Evolutionary conservation across 2,329 filamentous ascomycete genomes (phyloP).

Genomic region (Trichoderma pleuroti): DNA sequence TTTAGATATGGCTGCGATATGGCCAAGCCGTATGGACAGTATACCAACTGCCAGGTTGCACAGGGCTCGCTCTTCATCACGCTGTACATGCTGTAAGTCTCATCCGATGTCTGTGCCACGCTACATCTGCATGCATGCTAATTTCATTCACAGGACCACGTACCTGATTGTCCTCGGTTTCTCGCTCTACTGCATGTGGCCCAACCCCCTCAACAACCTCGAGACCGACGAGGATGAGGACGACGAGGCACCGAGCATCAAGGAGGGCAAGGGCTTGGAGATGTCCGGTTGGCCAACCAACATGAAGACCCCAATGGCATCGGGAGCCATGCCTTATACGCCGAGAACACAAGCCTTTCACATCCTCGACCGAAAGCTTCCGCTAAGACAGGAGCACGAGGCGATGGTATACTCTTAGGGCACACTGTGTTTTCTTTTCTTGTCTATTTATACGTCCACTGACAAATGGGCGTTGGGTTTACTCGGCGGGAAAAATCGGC

Average conservation of each 20-base stretch:
- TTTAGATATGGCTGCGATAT: constrained; percentile 66
- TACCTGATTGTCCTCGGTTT: constrained; percentile 59
- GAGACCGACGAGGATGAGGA: constrained; percentile 41
- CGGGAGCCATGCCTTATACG: constrained; percentile 49
- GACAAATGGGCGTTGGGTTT: background rate
- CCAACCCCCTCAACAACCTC: constrained; percentile 52
- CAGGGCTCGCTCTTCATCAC: constrained; percentile 64
- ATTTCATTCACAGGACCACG: constrained; percentile 33
- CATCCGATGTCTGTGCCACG: background rate
- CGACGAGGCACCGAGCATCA: constrained; percentile 29
- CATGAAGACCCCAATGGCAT: constrained; percentile 17
- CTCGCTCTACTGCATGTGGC: constrained; percentile 55
- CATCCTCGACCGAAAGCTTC: constrained; percentile 56
- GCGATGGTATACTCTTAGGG: background rate
- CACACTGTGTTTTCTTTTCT: background rate
- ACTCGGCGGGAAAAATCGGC: background rate
- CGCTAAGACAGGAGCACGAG: constrained; percentile 37
- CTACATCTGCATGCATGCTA: background rate
- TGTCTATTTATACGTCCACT: background rate
- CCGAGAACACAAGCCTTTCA: constrained; percentile 67
- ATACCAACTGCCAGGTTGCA: constrained; percentile 63
- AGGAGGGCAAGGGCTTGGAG: constrained; percentile 46
- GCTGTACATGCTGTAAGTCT: constrained; percentile 63
- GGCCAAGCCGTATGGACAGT: constrained; percentile 50
- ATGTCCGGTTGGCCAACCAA: constrained; percentile 43